phyloP scores from a whole-genome alignment of 768 basidiomycete species.

The Kwoniella europaea region DNA sequence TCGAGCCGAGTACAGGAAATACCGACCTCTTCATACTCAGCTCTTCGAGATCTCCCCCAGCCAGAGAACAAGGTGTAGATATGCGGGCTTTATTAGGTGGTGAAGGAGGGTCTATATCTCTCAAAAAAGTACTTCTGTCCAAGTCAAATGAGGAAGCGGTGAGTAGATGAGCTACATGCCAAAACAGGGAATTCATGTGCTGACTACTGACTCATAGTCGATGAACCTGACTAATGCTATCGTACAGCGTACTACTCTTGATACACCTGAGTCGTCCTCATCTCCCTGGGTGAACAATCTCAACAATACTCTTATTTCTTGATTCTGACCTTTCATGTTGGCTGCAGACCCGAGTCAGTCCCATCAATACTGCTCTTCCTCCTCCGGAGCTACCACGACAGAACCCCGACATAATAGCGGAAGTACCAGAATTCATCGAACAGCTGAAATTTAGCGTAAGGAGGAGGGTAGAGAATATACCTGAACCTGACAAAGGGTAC shows the following conservation, averaged over 20 bases:
- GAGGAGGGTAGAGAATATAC: constrained; percentile 73
- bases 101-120: constrained; percentile 36
- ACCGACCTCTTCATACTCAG: constrained; percentile 30
- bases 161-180: neutral
- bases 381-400: constrained; percentile 4
- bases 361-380: constrained; percentile 34
- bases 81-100: constrained; percentile 47
- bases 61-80: constrained; percentile 20
- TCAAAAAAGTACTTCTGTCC: constrained; percentile 17
- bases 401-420: constrained; percentile 61
- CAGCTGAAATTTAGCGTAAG: constrained; percentile 70
- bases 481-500: constrained; percentile 50
- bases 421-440: constrained; percentile 41
- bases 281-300: constrained; percentile 14
- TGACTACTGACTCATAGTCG: neutral
- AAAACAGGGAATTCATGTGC: neutral
- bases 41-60: constrained; percentile 32
- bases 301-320: neutral
- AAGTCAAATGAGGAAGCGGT: neutral
- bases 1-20: neutral
- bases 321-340: neutral
- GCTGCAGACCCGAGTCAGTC: constrained; percentile 24
- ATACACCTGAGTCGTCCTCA: constrained; percentile 1
- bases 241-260: neutral
- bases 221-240: constrained; percentile 4